Percentiles rank a stretch among this genome's conserved stretches.
Conservation (phyloP, 1,284 basidiomycete genomes). For the Jaminaea rosea region DNA sequence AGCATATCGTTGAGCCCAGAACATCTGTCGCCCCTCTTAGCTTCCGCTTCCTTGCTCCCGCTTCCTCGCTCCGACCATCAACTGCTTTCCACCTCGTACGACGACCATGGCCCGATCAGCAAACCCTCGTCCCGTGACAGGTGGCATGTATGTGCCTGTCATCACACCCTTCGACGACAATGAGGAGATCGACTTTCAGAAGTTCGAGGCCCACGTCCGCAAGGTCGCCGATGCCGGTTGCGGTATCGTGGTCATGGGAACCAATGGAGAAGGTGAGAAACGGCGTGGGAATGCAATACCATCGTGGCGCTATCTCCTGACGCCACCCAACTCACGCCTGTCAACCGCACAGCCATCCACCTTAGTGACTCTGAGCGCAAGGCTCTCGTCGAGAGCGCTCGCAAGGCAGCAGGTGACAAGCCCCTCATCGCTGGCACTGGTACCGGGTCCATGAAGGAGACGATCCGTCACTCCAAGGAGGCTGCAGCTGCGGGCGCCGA, state of each 20-base stretch:
- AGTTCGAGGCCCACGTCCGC: constrained; percentile 66
- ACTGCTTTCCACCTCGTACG: no score
- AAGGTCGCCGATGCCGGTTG: constrained; percentile 65
- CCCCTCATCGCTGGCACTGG: constrained; percentile 77
- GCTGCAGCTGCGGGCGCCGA: constrained; percentile 18
- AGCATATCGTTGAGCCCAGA: no score
- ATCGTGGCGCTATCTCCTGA: neutral
- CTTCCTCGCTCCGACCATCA: no score
- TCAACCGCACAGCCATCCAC: constrained; percentile 56
- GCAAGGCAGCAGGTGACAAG: constrained; percentile 57
- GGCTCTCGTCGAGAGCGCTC: constrained; percentile 61
- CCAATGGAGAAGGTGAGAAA: constrained; percentile 63
- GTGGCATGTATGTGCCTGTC: constrained; percentile 75
- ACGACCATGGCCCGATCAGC: constrained; percentile 1
- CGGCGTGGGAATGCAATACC: neutral
- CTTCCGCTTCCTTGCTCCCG: no score
- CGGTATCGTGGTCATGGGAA: constrained; percentile 66
- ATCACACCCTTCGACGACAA: constrained; percentile 71
- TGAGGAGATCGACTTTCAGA: constrained; percentile 69
- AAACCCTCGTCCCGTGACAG: constrained; percentile 25
- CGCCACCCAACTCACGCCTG: neutral
- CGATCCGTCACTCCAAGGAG: constrained; percentile 14
- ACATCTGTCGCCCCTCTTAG: no score
- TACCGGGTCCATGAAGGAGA: constrained; percentile 65
- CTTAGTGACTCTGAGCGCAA: constrained; percentile 65